Conservation (phyloP, 2,329 filamentous ascomycete genomes). For the Cyclaneusma minus region DNA sequence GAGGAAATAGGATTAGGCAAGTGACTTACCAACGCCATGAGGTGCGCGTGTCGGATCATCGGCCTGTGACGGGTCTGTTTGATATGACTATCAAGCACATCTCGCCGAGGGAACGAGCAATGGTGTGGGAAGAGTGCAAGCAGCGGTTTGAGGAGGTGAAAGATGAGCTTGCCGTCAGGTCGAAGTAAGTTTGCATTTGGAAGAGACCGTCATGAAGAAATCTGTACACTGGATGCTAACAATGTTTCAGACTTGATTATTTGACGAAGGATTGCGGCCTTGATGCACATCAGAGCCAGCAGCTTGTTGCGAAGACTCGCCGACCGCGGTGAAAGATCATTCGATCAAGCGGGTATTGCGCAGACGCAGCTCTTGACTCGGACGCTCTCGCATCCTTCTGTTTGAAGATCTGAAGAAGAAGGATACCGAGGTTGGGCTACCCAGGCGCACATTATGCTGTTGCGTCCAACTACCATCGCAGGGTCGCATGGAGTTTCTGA, state of each 20-base stretch:
- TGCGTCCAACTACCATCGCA: no score
- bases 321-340: no score
- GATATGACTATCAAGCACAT: constrained; percentile 74
- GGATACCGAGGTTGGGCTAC: no score
- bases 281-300: constrained; percentile 11
- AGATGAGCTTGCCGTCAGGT: constrained; percentile 49
- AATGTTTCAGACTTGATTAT: constrained; percentile 46
- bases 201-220: constrained; percentile 3
- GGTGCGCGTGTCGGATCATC: constrained; percentile 78
- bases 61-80: constrained; percentile 79
- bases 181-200: constrained; percentile 48
- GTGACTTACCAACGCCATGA: constrained; percentile 81
- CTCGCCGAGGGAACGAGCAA: constrained; percentile 45
- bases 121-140: constrained; percentile 58
- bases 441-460: no score
- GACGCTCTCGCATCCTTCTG: no score
- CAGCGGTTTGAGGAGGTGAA: constrained; percentile 60
- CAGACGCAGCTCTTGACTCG: no score
- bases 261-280: constrained; percentile 44
- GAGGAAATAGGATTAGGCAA: constrained; percentile 69
- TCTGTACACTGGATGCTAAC: background rate
- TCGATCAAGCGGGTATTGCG: no score
- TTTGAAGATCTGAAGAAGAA: no score
- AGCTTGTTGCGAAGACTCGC: constrained; percentile 6
- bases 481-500: no score